These are phyloP conservation scores for Phytophthora ramorum DNA, from an alignment of 352 stramenopile species.

Conservation along the genomic window DNA sequence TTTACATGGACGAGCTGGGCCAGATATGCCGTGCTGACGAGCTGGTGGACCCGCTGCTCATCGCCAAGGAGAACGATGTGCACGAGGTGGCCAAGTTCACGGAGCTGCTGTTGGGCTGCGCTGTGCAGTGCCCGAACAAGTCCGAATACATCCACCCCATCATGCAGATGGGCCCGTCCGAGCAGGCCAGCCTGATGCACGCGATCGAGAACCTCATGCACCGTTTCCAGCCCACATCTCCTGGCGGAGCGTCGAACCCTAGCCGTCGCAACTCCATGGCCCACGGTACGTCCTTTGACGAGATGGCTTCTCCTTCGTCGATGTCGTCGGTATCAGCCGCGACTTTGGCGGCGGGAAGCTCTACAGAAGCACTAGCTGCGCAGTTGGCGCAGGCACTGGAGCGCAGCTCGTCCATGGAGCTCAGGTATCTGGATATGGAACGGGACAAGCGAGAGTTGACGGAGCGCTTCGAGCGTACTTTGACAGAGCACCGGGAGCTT, in stretches of 20 bases:
- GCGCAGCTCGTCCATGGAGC: constrained; percentile 71
- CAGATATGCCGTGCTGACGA: constrained; percentile 76
- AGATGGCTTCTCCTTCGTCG: constrained; percentile 48
- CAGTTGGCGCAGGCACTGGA: constrained; percentile 74
- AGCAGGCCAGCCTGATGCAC: constrained; percentile 87
- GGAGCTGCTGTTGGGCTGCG: constrained; percentile 78
- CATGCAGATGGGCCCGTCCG: constrained; percentile 79
- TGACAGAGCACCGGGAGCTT: constrained; percentile 59
- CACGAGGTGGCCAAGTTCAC: constrained; percentile 75
- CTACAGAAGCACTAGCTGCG: constrained; percentile 51
- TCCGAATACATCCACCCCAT: constrained; percentile 89
- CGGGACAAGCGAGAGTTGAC: constrained; percentile 79
- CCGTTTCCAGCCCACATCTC: constrained; percentile 72
- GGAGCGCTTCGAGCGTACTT: constrained; percentile 68
- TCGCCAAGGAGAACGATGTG: constrained; percentile 76
- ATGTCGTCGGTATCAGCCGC: constrained; percentile 31
- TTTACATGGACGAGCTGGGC: constrained; percentile 83
- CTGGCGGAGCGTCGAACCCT: constrained; percentile 32
- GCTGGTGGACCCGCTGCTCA: constrained; percentile 68
- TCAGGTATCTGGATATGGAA: constrained; percentile 80
- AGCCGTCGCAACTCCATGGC: constrained; percentile 38
- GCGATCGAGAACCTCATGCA: constrained; percentile 87
- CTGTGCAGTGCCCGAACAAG: constrained; percentile 80
- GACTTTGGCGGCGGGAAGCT: constrained; percentile 43
- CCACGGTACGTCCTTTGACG: constrained; percentile 59